phyloP scores from a whole-genome alignment of 2,329 filamentous ascomycete species.

The Dactylellina drechsleri region DNA sequence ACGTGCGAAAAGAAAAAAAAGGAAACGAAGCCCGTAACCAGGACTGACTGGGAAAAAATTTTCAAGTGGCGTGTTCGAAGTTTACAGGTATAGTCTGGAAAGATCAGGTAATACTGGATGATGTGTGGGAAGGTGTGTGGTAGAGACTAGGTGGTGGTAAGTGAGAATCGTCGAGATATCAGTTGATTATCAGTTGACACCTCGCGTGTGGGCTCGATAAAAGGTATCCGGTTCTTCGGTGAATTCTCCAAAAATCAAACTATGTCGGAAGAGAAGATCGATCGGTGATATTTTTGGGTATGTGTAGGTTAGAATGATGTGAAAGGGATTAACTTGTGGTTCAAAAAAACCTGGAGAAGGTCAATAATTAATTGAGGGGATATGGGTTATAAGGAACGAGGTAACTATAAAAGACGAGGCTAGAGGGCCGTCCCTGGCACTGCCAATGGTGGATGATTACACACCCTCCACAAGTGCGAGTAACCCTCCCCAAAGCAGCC shows the following conservation, averaged over 20 bases:
- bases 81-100: slow-evolving; percentile 23
- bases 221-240: slow-evolving; percentile 15
- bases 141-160: slow-evolving; percentile 14
- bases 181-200: slow-evolving; percentile 53
- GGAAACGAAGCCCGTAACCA: slow-evolving; percentile 35
- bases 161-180: slow-evolving; percentile 42
- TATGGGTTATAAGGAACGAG: slow-evolving; percentile 47
- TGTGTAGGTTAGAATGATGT: slow-evolving; percentile 31
- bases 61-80: slow-evolving; percentile 49
- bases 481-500: slow-evolving; percentile 41
- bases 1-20: slow-evolving; percentile 42
- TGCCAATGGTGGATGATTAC: slow-evolving; percentile 50
- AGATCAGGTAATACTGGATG: not conserved
- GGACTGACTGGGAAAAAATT: slow-evolving; percentile 49
- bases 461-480: slow-evolving; percentile 40
- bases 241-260: slow-evolving; percentile 46
- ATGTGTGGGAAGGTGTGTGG: slow-evolving; percentile 39
- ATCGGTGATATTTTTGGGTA: slow-evolving; percentile 53
- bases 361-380: slow-evolving; percentile 45
- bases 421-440: slow-evolving; percentile 51
- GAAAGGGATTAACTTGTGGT: slow-evolving; percentile 33
- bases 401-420: slow-evolving; percentile 54
- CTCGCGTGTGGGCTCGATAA: slow-evolving; percentile 19
- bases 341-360: slow-evolving; percentile 49
- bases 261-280: slow-evolving; percentile 36